Conservation (phyloP, 129 eudicot species). For the Centaurea solstitialis region DNA sequence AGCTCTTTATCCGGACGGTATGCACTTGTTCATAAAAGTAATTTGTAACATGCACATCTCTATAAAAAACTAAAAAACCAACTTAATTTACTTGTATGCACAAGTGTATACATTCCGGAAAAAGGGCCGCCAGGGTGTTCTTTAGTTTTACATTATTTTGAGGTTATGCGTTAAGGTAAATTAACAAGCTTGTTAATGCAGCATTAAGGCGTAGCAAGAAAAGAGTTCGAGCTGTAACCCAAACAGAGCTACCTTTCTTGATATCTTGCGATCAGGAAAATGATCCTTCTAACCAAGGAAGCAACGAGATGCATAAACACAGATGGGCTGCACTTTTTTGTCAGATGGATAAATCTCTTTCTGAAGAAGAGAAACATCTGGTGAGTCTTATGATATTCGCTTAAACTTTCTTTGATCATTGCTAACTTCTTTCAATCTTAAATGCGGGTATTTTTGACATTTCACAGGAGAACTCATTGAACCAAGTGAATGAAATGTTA, state of each 20-base stretch:
- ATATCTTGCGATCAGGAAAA: slow-evolving; percentile 51
- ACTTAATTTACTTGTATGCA: no score
- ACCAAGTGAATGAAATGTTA: slow-evolving; percentile 82
- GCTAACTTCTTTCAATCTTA: not conserved
- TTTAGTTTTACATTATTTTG: no score
- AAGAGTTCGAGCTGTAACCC: slow-evolving; percentile 70
- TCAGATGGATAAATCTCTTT: slow-evolving; percentile 82
- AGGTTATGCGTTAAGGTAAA: not conserved
- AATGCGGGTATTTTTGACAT: slow-evolving; percentile 1
- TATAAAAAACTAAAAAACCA: no score
- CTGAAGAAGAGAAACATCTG: slow-evolving; percentile 79
- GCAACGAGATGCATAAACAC: slow-evolving; percentile 51
- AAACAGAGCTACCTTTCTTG: slow-evolving; percentile 64
- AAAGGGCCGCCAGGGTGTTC: no score
- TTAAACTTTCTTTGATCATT: not conserved
- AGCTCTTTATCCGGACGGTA: no score
- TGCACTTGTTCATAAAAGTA: no score
- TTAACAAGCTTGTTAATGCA: slow-evolving; percentile 37
- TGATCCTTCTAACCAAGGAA: slow-evolving; percentile 32
- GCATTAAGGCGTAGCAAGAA: slow-evolving; percentile 84
- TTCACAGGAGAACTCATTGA: slow-evolving; percentile 65
- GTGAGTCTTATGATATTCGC: slow-evolving; percentile 41
- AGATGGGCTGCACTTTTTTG: slow-evolving; percentile 72
- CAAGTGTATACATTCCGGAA: no score
- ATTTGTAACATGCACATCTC: no score